Evolutionary conservation across 176 grass and related monocot genomes (phyloP), one percentile per base, ranked within the genome.

Genomic region (bread wheat (Triticum aestivum)): DNA sequence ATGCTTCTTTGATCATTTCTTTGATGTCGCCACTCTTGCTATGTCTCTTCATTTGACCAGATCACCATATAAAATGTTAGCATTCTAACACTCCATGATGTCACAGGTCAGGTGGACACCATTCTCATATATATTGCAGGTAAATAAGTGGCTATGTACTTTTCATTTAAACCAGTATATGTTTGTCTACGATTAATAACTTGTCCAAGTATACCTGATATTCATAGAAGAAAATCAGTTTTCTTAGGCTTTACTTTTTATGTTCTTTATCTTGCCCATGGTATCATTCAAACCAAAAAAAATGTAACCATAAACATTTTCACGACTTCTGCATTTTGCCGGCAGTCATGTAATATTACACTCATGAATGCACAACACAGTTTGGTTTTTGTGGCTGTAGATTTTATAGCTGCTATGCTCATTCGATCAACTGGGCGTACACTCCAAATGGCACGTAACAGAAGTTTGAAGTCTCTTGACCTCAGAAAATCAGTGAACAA

Each of bases 351-450:
- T 83, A 79, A 13, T 66, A 37, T 80, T 81, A 65, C 32, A 70
- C 91, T 96, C 68, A 96, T 90, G 79, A 88, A 78, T 87, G 88
- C 87, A 90, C 79, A 72, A 80, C 86, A 85, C 97, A 98, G 94
- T 91, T 90, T 96, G 88, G 69, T 99, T 88, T 99, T 99, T 99
- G 94, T 99, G 94, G 80, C 90, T 93, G 90, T 88, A 96, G 97
- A 99, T 92, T 86, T 96, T 73, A 63, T 99, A 86, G 88, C 94
- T 85, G 90, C 97, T 69, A 90, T 96, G 74, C 90, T 99, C 51
- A 96, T 96, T 64, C 92, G 89, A 84, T 90, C 85, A 87, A 96
- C 82, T 78, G 97, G 97, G 30, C 65, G 17, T 81, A 94, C 83
- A 85, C 94, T 99, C 87, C 80, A 91, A 81, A 73, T 82, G 33